These are phyloP conservation scores for Penicillium sp. DNA, from an alignment of 2,329 filamentous ascomycete species.

Conservation along the genomic window DNA sequence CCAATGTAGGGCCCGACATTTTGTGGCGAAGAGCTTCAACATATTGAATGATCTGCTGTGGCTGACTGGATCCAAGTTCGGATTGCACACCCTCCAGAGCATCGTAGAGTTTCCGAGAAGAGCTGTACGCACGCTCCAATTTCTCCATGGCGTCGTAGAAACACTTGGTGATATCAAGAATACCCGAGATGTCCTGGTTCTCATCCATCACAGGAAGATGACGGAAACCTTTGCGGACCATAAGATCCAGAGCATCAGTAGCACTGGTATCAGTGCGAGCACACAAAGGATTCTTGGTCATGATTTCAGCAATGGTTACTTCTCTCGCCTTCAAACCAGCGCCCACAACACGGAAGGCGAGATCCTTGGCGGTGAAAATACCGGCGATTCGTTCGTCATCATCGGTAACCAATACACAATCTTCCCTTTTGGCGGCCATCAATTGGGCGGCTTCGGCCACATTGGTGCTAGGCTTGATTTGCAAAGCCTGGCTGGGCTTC, in stretches of 20 bases:
- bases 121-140: conserved; percentile 93
- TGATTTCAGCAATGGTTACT: conserved; percentile 94
- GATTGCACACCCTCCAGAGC: conserved; percentile 96
- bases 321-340: conserved; percentile 82
- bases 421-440: conserved; percentile 98
- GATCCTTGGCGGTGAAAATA: conserved; percentile 98
- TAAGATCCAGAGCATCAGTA: conserved; percentile 92
- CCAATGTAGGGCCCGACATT: conserved; percentile 96
- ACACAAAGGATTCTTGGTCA: conserved; percentile 99
- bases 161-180: conserved; percentile 98
- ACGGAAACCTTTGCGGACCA: conserved; percentile 97
- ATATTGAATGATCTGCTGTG: conserved; percentile 98
- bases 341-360: conserved; percentile 94
- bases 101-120: conserved; percentile 96
- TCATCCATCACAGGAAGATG: conserved; percentile 99
- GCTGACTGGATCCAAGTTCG: conserved; percentile 90
- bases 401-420: conserved; percentile 95
- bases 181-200: conserved; percentile 97
- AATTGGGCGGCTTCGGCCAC: conserved; percentile 95
- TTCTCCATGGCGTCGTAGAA: conserved; percentile 99
- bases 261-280: conserved; percentile 96
- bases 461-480: conserved; percentile 93
- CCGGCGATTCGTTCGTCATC: conserved; percentile 96
- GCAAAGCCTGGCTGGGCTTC: conserved; percentile 89
- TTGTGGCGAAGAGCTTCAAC: conserved; percentile 91